Percentiles rank a stretch among this genome's conserved stretches.
These are phyloP conservation scores for Lactifluus hygrophoroides DNA, from an alignment of 768 basidiomycete genomes.

Conservation along the genomic window DNA sequence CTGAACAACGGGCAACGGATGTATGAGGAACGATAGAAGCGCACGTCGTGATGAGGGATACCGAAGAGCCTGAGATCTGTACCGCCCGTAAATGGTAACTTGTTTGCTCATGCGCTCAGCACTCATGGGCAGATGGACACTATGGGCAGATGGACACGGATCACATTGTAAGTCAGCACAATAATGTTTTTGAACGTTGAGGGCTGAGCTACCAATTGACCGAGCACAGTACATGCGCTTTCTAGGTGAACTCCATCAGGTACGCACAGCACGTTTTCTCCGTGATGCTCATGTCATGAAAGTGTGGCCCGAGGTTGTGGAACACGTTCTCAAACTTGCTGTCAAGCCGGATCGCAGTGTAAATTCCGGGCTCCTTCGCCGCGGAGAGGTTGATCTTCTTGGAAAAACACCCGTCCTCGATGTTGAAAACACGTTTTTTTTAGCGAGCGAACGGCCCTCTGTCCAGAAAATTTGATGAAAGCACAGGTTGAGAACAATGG, in stretches of 20 bases:
- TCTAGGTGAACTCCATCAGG: constrained; percentile 95
- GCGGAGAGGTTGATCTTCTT: constrained; percentile 95
- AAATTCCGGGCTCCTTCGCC: constrained; percentile 98
- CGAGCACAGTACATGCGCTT: constrained; percentile 88
- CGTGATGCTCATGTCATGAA: constrained; percentile 93
- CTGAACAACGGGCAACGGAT: constrained; percentile 28
- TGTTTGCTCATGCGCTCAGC: constrained; percentile 89
- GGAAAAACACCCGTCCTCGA: constrained; percentile 99
- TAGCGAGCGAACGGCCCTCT: constrained; percentile 95
- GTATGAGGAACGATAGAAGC: not conserved
- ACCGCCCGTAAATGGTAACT: constrained; percentile 97
- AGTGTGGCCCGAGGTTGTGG: constrained; percentile 88
- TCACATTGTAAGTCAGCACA: constrained; percentile 97
- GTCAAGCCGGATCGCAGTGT: constrained; percentile 88
- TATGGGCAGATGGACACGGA: constrained; percentile 97
- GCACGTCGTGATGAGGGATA: not conserved
- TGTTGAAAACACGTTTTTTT: constrained; percentile 99
- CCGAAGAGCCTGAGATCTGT: constrained; percentile 65
- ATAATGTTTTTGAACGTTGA: too few species aligned
- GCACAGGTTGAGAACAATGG: constrained; percentile 92
- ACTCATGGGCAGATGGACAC: too few species aligned
- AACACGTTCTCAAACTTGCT: constrained; percentile 99
- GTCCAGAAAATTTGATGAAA: constrained; percentile 98
- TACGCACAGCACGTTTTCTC: constrained; percentile 99
- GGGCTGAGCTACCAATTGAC: constrained; percentile 79